Evolutionary conservation across 1,284 basidiomycete species (phyloP).

Genomic region (Meira miltonrushii): DNA sequence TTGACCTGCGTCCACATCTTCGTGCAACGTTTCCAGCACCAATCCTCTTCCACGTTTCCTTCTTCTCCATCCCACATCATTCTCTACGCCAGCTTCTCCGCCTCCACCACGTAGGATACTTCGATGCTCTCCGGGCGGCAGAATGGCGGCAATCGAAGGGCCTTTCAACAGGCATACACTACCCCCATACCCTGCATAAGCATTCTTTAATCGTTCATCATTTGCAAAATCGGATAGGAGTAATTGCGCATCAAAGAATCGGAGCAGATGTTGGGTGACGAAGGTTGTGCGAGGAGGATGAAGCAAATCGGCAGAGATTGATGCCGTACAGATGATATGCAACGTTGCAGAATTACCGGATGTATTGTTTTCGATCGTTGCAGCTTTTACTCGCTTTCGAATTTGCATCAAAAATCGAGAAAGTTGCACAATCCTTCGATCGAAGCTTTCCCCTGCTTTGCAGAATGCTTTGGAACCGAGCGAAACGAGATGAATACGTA

Average conservation of each 20-base stretch:
- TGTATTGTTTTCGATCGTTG: background rate
- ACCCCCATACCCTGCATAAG: constrained; percentile 5
- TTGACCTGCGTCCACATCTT: constrained; percentile 7
- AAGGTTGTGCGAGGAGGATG: constrained; percentile 5
- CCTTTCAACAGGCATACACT: constrained; percentile 1
- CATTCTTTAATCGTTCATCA: background rate
- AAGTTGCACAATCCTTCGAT: background rate
- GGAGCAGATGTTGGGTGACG: background rate
- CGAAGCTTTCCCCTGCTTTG: background rate
- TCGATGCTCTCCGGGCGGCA: constrained; percentile 4
- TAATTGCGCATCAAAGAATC: constrained; percentile 5
- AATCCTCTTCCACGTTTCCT: constrained; percentile 2
- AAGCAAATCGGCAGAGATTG: background rate
- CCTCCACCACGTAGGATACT: constrained; percentile 4
- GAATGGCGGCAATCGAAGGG: background rate
- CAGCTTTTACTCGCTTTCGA: background rate
- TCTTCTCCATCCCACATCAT: constrained; percentile 7
- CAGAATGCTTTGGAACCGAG: background rate
- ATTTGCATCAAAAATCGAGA: constrained; percentile 2
- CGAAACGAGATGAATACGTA: background rate
- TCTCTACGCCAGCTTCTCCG: constrained; percentile 7
- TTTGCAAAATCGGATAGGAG: constrained; percentile 3
- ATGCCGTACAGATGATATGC: background rate
- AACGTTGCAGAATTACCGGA: background rate
- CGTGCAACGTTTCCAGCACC: constrained; percentile 7